A percentile compares a stretch with the other conserved stretches of the same genome.
Conservation (phyloP, 257 asterid species). For the Leptodermis oblonga region DNA sequence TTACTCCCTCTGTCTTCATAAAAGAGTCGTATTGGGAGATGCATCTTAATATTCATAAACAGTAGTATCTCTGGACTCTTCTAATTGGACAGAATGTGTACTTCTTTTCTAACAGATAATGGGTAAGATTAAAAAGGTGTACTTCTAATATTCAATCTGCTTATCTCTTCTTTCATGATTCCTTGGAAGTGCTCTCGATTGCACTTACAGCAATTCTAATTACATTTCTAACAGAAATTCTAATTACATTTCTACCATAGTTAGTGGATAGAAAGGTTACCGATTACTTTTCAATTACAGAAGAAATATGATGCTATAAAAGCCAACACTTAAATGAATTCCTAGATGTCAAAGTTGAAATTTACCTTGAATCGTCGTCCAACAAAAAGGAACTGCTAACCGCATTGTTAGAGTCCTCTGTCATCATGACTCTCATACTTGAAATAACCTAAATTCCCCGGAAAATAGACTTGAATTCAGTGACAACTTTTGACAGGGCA, state of each 20-base stretch:
- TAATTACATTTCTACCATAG: not conserved
- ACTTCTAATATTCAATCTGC: not conserved
- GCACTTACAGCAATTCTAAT: not conserved
- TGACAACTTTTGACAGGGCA: not conserved
- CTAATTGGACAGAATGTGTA: too few relatives aligned
- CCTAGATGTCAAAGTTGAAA: not conserved
- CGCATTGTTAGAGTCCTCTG: slow-evolving; percentile 74
- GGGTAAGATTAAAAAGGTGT: not conserved
- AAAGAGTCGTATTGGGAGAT: too few relatives aligned
- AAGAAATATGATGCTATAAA: not conserved
- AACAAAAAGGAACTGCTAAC: slow-evolving; percentile 81
- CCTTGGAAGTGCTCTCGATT: not conserved
- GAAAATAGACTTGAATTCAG: not conserved
- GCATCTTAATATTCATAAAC: too few relatives aligned
- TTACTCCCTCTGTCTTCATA: too few relatives aligned
- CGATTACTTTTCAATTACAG: not conserved
- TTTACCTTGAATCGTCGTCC: slow-evolving; percentile 88
- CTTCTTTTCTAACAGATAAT: not conserved
- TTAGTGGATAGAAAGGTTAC: not conserved
- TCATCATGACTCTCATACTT: slow-evolving; percentile 71
- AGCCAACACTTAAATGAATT: not conserved
- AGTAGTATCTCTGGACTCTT: too few relatives aligned
- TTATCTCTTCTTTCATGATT: not conserved
- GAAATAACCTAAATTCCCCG: slow-evolving; percentile 57
- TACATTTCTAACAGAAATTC: not conserved